Percentiles rank a stretch among this genome's conserved stretches.
Conservation (phyloP, 352 stramenopile genomes). For the Globisporangium cylindrosporum region DNA sequence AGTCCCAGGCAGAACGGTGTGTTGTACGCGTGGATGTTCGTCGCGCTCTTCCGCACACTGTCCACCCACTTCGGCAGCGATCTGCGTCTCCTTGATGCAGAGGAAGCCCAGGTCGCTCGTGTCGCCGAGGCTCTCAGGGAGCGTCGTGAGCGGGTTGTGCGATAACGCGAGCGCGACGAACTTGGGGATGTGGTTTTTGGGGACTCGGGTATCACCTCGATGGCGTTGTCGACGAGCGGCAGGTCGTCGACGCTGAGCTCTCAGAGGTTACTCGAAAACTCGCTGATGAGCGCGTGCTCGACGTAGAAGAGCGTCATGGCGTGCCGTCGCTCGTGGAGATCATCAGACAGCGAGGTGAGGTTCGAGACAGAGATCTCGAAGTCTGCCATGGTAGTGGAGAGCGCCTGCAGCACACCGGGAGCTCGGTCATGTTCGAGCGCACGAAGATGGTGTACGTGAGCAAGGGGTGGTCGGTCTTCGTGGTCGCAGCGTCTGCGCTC, state of each 20-base stretch:
- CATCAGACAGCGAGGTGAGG: constrained; percentile 19
- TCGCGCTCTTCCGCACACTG: constrained; percentile 17
- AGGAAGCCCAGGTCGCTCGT: constrained; percentile 30
- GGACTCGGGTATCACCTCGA: constrained; percentile 28
- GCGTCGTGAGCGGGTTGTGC: constrained; percentile 21
- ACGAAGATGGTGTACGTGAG: constrained; percentile 47
- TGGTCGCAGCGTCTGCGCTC: constrained; percentile 30
- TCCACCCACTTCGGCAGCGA: constrained; percentile 35
- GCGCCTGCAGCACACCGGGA: constrained; percentile 32
- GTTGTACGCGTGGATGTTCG: constrained; percentile 24
- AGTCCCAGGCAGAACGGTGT: constrained; percentile 28
- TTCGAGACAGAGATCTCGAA: constrained; percentile 30
- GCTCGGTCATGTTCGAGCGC: constrained; percentile 41
- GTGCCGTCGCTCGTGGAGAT: constrained; percentile 25
- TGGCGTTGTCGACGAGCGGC: constrained; percentile 31
- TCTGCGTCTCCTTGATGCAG: constrained; percentile 28
- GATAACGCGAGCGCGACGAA: constrained; percentile 28
- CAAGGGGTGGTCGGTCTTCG: constrained; percentile 23
- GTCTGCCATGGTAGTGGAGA: constrained; percentile 36
- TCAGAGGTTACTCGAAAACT: constrained; percentile 4
- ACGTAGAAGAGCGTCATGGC: constrained; percentile 23
- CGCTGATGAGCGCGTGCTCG: constrained; percentile 17
- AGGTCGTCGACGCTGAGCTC: constrained; percentile 27
- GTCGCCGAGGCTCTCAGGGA: constrained; percentile 25
- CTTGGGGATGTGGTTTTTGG: background rate